Evolutionary conservation across 441 rosid genomes (phyloP).

Genomic region (Populus trichocarpa): DNA sequence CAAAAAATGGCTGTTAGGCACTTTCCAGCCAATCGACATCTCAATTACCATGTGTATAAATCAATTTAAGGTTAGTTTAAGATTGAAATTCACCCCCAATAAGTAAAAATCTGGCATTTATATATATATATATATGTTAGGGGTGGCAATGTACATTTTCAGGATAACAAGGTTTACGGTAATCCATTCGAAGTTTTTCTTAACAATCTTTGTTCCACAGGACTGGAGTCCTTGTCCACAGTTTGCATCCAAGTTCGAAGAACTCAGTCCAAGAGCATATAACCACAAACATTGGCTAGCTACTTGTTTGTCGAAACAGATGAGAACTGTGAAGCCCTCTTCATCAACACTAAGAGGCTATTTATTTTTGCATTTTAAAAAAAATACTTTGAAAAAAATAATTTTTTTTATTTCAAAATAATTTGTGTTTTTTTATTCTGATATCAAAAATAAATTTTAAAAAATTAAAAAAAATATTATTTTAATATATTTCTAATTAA

Average conservation of each 20-base stretch:
- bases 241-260: background rate
- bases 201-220: background rate
- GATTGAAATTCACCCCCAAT: background rate
- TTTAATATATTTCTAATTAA: too few relatives aligned
- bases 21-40: background rate
- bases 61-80: background rate
- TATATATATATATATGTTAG: too few relatives aligned
- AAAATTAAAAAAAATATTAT: too few relatives aligned
- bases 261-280: background rate
- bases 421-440: too few relatives aligned
- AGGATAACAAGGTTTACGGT: background rate
- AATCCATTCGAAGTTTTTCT: background rate
- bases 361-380: too few relatives aligned
- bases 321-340: background rate
- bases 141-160: background rate
- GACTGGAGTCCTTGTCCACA: background rate
- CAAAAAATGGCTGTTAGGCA: background rate
- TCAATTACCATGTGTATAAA: background rate
- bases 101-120: background rate
- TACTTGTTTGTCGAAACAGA: background rate
- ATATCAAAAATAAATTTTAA: too few relatives aligned
- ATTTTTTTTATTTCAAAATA: too few relatives aligned
- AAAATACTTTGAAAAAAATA: too few relatives aligned
- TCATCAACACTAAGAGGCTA: background rate
- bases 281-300: background rate